Base-by-base conservation (phyloP, 179 eudicot species). In the Beta lomatogona region DNA sequence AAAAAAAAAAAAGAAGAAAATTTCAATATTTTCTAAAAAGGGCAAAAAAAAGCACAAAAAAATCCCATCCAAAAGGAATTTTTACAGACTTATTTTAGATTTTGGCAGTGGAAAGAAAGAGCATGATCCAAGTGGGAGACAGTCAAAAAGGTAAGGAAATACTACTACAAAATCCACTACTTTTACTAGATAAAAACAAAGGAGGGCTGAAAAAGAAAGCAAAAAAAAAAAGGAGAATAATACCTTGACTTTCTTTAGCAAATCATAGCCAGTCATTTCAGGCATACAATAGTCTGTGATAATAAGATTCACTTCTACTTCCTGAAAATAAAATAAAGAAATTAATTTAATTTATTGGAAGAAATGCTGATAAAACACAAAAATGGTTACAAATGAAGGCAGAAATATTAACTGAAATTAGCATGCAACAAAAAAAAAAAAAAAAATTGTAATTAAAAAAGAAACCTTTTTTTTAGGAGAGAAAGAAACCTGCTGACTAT, bases 251-350 rank as follows among this genome's bases (percentile, higher is more conserved):
- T 83, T 86, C 79, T 84, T 88, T 0, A 88, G 87, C 84, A 88
- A 86, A 84, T 88, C 90, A 86, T 88, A 88, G 68, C 90, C 90
- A 75, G 90, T 88, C 88, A 88, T 88, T 44, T 83, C 87, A 75
- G 90, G 90, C 90, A 88, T 88, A 77, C 88, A 88, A 71, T 88
- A 88, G 71, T 88, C 90, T 77, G 90, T 88, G 19, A 88, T 88
- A 15, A 88, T 83, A 57, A 88, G 86, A 80, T 88, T 88, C 79
- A 88, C 90, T 64, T 86, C 77, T 53, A 80, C 81, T 63, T 73
- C 85, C 83, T 88, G 66, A 7, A 48, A 65, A 75, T 45, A 53
- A 41, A 53, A 14, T 14, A 21, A 18, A 75, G 28, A 76, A 59
- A 58, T 3, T 0, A 15, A 8, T 44, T 36, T 44, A 73, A 3